These are phyloP conservation scores for Phytophthora aleatoria DNA, from an alignment of 352 stramenopile genomes.

Conservation along the genomic window DNA sequence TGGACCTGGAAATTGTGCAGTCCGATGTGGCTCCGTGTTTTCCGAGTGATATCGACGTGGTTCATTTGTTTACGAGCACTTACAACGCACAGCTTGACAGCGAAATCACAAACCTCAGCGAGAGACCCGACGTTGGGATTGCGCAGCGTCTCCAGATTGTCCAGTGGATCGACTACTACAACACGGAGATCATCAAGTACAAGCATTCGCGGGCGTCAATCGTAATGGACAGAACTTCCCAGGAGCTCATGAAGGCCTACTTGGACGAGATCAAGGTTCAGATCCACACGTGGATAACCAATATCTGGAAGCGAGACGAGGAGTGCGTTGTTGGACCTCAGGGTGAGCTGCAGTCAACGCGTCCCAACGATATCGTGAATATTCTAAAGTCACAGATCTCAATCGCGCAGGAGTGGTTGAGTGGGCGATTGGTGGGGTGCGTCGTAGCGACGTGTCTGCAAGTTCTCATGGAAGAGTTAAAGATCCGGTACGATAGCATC, in stretches of 20 bases:
- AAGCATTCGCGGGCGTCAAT: constrained; percentile 71
- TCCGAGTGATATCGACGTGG: constrained; percentile 74
- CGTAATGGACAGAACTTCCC: constrained; percentile 66
- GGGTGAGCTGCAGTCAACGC: constrained; percentile 74
- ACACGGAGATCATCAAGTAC: constrained; percentile 86
- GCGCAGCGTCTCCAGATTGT: constrained; percentile 79
- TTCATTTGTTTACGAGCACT: constrained; percentile 78
- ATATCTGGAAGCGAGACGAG: constrained; percentile 85
- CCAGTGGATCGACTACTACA: constrained; percentile 91
- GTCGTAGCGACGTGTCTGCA: constrained; percentile 77
- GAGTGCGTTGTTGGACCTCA: constrained; percentile 61
- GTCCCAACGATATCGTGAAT: constrained; percentile 88
- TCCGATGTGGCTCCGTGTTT: constrained; percentile 76
- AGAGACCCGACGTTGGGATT: constrained; percentile 65
- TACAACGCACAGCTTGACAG: constrained; percentile 78
- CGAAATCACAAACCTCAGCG: constrained; percentile 68
- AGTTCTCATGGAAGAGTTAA: constrained; percentile 77
- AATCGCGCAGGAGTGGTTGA: constrained; percentile 84
- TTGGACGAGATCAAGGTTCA: constrained; percentile 78
- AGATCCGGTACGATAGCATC: constrained; percentile 66
- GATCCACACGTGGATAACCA: constrained; percentile 85
- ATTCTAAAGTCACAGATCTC: constrained; percentile 88
- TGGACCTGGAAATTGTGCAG: constrained; percentile 83
- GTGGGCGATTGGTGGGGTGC: constrained; percentile 59
- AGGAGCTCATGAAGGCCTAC: constrained; percentile 79